phyloP scores from a whole-genome alignment of 2,329 filamentous ascomycete species.

The Cladosporium halotolerans region DNA sequence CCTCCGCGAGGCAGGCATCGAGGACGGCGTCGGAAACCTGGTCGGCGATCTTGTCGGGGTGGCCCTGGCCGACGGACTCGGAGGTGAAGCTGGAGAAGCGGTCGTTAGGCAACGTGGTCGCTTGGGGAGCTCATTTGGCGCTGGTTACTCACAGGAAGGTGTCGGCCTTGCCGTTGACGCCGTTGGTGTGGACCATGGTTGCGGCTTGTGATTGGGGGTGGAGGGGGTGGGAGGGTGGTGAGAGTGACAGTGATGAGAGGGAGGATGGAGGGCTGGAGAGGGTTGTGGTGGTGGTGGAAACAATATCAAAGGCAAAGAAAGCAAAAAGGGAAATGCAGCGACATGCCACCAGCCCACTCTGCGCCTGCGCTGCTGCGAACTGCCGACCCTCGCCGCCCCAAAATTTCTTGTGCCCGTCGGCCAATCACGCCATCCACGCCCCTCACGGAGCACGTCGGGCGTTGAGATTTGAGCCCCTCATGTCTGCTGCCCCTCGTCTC shows the following conservation, averaged over 20 bases:
- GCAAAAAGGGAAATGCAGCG: neutral
- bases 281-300: neutral
- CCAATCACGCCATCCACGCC: neutral
- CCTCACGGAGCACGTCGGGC: neutral
- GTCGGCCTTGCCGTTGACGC: conserved; percentile 16
- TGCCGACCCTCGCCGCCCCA: neutral
- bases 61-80: conserved; percentile 36
- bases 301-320: neutral
- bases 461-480: conserved; percentile 5
- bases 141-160: conserved; percentile 19
- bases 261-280: neutral
- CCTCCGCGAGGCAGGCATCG: conserved; percentile 91
- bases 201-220: conserved; percentile 1
- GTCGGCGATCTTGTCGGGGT: conserved; percentile 49
- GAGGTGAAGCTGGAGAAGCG: conserved; percentile 12
- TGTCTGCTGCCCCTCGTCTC: neutral
- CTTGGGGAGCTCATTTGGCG: neutral
- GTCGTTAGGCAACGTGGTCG: conserved; percentile 6
- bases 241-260: neutral
- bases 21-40: conserved; percentile 98
- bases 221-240: conserved; percentile 10
- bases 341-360: conserved; percentile 7
- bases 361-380: neutral
- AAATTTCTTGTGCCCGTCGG: neutral
- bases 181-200: conserved; percentile 20